Evolutionary conservation across 441 rosid species (phyloP).

Genomic region (Pelargonium australe): DNA sequence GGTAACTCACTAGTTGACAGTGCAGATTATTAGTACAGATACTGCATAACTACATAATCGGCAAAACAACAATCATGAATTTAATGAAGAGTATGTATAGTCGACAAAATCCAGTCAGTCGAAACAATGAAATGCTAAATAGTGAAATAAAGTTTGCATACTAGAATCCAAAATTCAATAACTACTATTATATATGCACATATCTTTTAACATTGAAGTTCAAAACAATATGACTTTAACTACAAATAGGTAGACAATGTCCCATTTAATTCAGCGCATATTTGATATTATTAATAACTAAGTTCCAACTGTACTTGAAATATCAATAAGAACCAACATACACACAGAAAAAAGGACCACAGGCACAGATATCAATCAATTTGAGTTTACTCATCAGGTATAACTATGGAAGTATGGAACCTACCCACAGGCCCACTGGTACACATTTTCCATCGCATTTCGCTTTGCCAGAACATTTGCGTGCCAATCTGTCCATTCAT

Average conservation of each 20-base stretch:
- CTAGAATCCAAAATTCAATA: no score
- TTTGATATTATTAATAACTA: no score
- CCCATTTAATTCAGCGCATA: no score
- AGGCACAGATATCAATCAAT: not conserved
- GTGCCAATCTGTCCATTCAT: constrained; percentile 77
- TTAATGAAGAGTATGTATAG: not conserved
- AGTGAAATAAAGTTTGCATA: not conserved
- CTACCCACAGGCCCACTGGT: constrained; percentile 93
- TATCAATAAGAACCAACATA: not conserved
- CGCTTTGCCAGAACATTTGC: constrained; percentile 62
- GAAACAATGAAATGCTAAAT: no score
- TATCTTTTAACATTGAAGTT: not conserved
- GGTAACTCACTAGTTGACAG: not conserved
- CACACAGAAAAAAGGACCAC: not conserved
- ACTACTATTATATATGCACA: not conserved
- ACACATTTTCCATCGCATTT: constrained; percentile 78
- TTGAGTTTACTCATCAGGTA: not conserved
- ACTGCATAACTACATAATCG: not conserved
- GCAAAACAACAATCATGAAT: not conserved
- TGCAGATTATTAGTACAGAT: not conserved
- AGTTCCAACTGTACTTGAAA: not conserved
- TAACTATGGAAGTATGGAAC: constrained; percentile 28
- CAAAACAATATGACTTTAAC: not conserved
- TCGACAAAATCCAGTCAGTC: not conserved
- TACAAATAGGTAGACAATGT: no score